Evolutionary conservation across 495 filamentous ascomycete species (phyloP).

Genomic region (Lepraria neglecta): DNA sequence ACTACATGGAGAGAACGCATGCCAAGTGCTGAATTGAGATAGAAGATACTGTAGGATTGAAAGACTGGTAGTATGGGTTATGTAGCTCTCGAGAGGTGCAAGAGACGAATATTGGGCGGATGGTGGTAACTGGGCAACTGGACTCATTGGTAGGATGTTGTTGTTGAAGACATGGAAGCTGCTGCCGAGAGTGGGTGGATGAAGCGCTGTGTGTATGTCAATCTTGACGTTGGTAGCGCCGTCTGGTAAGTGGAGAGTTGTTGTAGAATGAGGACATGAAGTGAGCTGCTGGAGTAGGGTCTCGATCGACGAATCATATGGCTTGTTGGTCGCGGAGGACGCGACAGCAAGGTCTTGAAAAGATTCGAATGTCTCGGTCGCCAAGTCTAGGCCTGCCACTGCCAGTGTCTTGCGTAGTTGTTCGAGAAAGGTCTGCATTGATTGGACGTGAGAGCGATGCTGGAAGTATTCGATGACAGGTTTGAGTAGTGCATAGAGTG

Average conservation of each 20-base stretch:
- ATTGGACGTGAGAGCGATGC: conserved; percentile 46
- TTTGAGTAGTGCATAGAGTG: conserved; percentile 56
- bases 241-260: conserved; percentile 37
- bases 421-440: conserved; percentile 37
- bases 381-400: conserved; percentile 39
- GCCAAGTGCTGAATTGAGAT: background rate
- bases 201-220: conserved; percentile 41
- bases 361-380: conserved; percentile 29
- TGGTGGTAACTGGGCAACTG: background rate
- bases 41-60: background rate
- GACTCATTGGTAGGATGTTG: background rate
- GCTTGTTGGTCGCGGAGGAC: conserved; percentile 3
- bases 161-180: conserved; percentile 39
- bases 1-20: background rate
- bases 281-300: conserved; percentile 38
- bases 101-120: background rate
- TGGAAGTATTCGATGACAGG: conserved; percentile 59
- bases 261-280: conserved; percentile 39
- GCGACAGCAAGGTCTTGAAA: conserved; percentile 11
- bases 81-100: background rate
- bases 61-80: background rate
- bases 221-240: conserved; percentile 40
- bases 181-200: conserved; percentile 41
- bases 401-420: conserved; percentile 36
- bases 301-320: conserved; percentile 33